These are phyloP conservation scores for Petasospora fabianii DNA, from an alignment of 1,139 yeast species.

Conservation along the genomic window DNA sequence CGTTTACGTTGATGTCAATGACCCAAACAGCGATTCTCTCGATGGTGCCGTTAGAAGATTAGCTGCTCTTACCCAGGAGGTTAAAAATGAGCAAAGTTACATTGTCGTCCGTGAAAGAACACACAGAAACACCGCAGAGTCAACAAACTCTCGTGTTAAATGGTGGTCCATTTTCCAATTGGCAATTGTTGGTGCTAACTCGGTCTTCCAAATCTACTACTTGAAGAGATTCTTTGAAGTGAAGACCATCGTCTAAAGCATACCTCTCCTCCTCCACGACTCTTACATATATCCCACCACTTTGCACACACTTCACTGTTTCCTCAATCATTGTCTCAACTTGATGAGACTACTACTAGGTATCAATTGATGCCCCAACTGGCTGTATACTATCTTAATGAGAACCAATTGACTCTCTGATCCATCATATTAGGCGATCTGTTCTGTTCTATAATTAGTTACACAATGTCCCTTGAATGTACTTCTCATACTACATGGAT, in stretches of 20 bases:
- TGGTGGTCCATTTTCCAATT: slow-evolving; percentile 97
- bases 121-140: slow-evolving; percentile 97
- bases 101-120: slow-evolving; percentile 95
- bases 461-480: no score
- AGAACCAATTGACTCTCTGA: no score
- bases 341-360: no score
- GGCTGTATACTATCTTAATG: no score
- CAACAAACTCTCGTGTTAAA: slow-evolving; percentile 93
- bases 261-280: no score
- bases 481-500: no score
- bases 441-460: no score
- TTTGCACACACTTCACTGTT: no score
- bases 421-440: no score
- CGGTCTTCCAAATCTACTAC: slow-evolving; percentile 90
- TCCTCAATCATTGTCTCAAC: no score
- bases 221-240: slow-evolving; percentile 95
- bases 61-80: slow-evolving; percentile 74
- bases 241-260: slow-evolving; percentile 67
- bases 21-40: slow-evolving; percentile 75
- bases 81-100: slow-evolving; percentile 89
- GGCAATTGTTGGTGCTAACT: slow-evolving; percentile 78
- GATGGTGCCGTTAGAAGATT: slow-evolving; percentile 82
- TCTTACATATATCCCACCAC: no score
- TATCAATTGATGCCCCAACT: no score
- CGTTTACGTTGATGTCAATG: slow-evolving; percentile 80